phyloP scores from a whole-genome alignment of 345 rosid genomes.

The Alliaria petiolata region DNA sequence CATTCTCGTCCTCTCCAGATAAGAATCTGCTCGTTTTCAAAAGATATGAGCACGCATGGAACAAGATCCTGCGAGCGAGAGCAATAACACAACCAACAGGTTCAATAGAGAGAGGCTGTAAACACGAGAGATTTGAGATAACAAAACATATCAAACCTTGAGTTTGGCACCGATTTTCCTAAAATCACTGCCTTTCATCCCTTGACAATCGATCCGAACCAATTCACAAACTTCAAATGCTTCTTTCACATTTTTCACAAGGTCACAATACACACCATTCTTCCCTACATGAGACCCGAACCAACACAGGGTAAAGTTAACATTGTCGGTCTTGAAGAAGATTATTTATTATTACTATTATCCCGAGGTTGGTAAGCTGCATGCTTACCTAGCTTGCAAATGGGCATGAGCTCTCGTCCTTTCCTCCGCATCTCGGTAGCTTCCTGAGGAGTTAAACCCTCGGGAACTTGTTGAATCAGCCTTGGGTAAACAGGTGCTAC shows the following conservation, averaged over 20 bases:
- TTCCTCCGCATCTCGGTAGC: slow-evolving; percentile 75
- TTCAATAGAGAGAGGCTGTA: background rate
- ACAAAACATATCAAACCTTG: no score
- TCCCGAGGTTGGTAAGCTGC: background rate
- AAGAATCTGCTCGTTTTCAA: slow-evolving; percentile 74
- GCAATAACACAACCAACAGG: background rate
- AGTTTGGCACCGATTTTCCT: slow-evolving; percentile 89
- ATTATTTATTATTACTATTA: no score
- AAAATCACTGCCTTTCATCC: slow-evolving; percentile 73
- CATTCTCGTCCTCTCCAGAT: slow-evolving; percentile 84
- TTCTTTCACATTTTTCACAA: slow-evolving; percentile 63
- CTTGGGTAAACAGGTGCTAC: slow-evolving; percentile 72
- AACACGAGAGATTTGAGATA: no score
- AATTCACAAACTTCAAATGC: slow-evolving; percentile 95
- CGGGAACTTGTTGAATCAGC: slow-evolving; percentile 63
- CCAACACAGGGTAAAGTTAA: background rate
- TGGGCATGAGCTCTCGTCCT: slow-evolving; percentile 69
- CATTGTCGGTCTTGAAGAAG: background rate
- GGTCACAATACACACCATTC: slow-evolving; percentile 77
- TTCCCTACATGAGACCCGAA: slow-evolving; percentile 48
- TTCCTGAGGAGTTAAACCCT: slow-evolving; percentile 66
- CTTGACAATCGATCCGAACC: slow-evolving; percentile 76
- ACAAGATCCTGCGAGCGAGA: slow-evolving; percentile 65
- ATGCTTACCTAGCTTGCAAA: slow-evolving; percentile 70
- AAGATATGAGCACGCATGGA: slow-evolving; percentile 80